These are phyloP conservation scores for Yamadazyma takamatsuzukensis DNA, from an alignment of 805 yeast species.

Conservation along the genomic window DNA sequence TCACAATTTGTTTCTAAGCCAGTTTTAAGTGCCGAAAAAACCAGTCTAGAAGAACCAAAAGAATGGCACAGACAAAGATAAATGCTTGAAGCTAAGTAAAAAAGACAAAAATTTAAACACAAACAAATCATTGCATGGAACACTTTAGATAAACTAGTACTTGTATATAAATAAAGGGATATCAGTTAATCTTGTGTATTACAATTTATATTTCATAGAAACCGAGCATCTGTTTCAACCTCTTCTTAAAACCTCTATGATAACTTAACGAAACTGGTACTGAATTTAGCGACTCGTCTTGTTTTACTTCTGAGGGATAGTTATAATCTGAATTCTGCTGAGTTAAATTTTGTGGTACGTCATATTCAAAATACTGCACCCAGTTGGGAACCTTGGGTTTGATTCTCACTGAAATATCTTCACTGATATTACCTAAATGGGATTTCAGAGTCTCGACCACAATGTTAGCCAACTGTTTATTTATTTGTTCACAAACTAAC, in stretches of 20 bases:
- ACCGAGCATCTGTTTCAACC: no score
- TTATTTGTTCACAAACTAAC: conserved; percentile 2
- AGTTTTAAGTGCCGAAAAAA: conserved; percentile 22
- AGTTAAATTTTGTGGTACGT: not conserved
- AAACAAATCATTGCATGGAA: no score
- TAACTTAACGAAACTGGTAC: not conserved
- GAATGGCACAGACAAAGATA: conserved; percentile 30
- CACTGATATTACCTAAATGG: no score
- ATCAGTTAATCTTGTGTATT: no score
- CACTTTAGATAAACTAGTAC: no score
- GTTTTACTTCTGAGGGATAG: no score
- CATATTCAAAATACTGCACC: conserved; percentile 7
- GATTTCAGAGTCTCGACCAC: conserved; percentile 1
- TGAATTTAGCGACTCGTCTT: no score
- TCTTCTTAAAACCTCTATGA: conserved; percentile 6
- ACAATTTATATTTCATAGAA: no score
- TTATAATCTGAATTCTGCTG: conserved; percentile 8
- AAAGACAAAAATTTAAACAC: no score
- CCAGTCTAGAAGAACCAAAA: conserved; percentile 29
- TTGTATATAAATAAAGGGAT: no score
- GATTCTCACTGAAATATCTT: not conserved
- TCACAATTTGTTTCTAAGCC: conserved; percentile 30
- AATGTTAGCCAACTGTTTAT: not conserved
- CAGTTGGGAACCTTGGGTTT: conserved; percentile 5
- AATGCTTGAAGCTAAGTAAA: no score